Conservation (phyloP, 192 early-diverging fungal species). For the Coemansia furcata region DNA sequence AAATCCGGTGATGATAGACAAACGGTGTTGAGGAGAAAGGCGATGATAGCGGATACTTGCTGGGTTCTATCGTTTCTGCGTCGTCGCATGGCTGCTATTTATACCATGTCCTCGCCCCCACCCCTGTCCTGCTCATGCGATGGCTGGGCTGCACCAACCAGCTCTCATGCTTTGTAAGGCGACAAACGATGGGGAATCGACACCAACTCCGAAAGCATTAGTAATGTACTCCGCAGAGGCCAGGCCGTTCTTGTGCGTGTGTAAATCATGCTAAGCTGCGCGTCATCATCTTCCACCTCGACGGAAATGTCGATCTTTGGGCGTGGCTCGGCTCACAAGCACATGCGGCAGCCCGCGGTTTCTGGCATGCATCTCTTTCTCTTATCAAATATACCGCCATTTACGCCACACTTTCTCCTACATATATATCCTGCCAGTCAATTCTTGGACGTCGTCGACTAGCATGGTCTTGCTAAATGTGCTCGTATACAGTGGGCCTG, state of each 20-base stretch:
- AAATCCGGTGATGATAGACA: not conserved
- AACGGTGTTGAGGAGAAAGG: not conserved
- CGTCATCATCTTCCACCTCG: not conserved
- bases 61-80: not conserved
- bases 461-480: slow-evolving; percentile 44
- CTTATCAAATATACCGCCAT: not conserved
- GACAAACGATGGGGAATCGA: not conserved
- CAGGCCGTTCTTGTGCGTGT: not conserved
- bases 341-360: not conserved
- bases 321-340: not conserved
- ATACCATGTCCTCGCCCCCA: not conserved
- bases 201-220: not conserved
- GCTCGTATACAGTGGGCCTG: slow-evolving; percentile 52
- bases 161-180: not conserved
- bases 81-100: not conserved
- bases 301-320: not conserved
- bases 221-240: not conserved
- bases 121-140: not conserved
- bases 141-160: not conserved
- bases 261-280: not conserved
- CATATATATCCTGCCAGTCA: not conserved
- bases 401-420: not conserved
- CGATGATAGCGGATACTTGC: not conserved
- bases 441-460: not conserved
- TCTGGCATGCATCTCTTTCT: not conserved